phyloP scores from a whole-genome alignment of 2,329 filamentous ascomycete genomes.

The Chrysosphaeria jannelii region DNA sequence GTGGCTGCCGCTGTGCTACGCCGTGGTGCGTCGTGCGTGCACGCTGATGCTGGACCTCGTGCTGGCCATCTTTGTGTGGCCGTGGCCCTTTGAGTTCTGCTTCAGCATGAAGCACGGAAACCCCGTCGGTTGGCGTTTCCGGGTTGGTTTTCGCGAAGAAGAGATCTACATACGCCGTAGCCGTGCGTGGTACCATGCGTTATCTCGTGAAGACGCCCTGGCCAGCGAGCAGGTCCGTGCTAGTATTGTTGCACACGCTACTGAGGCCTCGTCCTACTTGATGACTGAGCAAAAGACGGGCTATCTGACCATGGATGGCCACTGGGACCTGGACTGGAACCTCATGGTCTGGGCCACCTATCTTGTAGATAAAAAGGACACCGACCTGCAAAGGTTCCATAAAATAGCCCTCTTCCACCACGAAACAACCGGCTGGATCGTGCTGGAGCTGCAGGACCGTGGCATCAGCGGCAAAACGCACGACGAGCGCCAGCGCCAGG shows the following conservation, averaged over 20 bases:
- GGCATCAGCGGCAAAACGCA: constrained; percentile 9
- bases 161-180: constrained; percentile 64
- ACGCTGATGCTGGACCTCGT: constrained; percentile 48
- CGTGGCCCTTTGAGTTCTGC: constrained; percentile 47
- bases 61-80: constrained; percentile 34
- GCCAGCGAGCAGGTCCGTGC: constrained; percentile 19
- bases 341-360: constrained; percentile 46
- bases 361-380: constrained; percentile 31
- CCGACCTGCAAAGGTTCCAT: constrained; percentile 34
- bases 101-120: constrained; percentile 23
- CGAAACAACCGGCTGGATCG: constrained; percentile 38
- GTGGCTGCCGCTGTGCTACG: constrained; percentile 22
- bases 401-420: constrained; percentile 39
- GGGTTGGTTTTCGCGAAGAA: constrained; percentile 42
- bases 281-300: constrained; percentile 53
- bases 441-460: constrained; percentile 30
- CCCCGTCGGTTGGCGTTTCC: constrained; percentile 43
- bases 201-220: constrained; percentile 7
- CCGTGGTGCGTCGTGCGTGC: constrained; percentile 26
- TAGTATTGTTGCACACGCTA: constrained; percentile 29
- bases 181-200: constrained; percentile 31
- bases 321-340: constrained; percentile 71
- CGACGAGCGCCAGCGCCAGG: constrained; percentile 37
- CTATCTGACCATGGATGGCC: constrained; percentile 54
- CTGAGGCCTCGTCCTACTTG: constrained; percentile 36